Evolutionary conservation across 345 rosid genomes (phyloP).

Genomic region (Linum tenue): DNA sequence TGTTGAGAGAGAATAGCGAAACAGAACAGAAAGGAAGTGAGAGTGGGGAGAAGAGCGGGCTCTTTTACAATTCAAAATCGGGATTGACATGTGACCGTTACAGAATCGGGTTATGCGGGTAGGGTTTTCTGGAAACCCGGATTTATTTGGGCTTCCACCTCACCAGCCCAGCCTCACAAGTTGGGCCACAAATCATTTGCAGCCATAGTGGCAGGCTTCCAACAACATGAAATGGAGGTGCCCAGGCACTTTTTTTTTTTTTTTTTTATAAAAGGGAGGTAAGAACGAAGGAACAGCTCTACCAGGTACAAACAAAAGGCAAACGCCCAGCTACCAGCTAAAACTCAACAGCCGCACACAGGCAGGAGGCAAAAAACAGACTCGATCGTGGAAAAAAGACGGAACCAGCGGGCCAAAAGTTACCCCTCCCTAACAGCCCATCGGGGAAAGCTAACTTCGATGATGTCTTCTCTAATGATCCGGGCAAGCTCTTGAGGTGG

Average conservation of each 20-base stretch:
- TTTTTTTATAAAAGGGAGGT: too few species aligned
- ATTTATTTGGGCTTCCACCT: not conserved
- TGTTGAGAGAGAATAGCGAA: not conserved
- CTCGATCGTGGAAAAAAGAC: not conserved
- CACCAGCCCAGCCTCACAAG: not conserved
- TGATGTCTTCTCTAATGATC: too few species aligned
- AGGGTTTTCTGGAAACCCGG: not conserved
- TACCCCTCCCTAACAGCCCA: too few species aligned
- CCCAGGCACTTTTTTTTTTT: too few species aligned
- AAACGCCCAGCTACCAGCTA: not conserved
- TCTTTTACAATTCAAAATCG: slow-evolving; percentile 15
- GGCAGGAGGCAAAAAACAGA: not conserved
- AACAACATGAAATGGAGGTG: too few species aligned
- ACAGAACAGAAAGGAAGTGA: slow-evolving; percentile 13
- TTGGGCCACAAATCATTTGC: too few species aligned
- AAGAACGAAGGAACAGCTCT: too few species aligned
- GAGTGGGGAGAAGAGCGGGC: slow-evolving; percentile 40
- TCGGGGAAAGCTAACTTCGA: too few species aligned
- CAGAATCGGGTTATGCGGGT: not conserved
- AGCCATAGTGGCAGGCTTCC: too few species aligned
- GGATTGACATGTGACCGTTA: slow-evolving; percentile 9
- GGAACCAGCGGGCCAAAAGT: too few species aligned
- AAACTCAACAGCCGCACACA: not conserved
- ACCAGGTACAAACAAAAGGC: too few species aligned
- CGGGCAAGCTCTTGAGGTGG: too few species aligned